phyloP scores from a whole-genome alignment of 2,329 filamentous ascomycete species.

The Knoxdaviesia proteae region DNA sequence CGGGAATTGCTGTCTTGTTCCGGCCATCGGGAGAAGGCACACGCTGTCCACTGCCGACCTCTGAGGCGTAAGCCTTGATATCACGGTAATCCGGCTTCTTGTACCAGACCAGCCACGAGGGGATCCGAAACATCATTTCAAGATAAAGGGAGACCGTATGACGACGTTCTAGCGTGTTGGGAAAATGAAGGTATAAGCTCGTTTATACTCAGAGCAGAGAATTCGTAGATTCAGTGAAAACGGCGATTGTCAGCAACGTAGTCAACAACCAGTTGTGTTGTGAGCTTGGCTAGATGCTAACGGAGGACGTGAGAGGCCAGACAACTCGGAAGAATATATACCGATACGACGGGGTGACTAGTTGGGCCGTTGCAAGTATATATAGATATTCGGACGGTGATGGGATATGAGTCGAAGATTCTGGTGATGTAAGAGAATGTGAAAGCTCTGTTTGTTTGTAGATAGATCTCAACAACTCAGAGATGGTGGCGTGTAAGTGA shows the following conservation, averaged over 20 bases:
- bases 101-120: conserved; percentile 22
- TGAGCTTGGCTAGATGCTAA: neutral
- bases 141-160: conserved; percentile 1
- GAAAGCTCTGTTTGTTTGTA: too few species aligned
- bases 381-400: too few species aligned
- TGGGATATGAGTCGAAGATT: too few species aligned
- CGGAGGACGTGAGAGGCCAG: neutral
- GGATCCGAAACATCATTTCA: conserved; percentile 6
- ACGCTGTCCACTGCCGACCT: conserved; percentile 14
- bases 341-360: too few species aligned
- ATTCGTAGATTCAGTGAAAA: neutral
- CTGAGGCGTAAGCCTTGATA: conserved; percentile 21
- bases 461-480: too few species aligned
- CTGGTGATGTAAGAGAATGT: too few species aligned
- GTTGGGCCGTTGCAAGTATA: neutral
- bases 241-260: too few species aligned
- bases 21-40: conserved; percentile 15
- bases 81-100: conserved; percentile 27
- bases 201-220: neutral
- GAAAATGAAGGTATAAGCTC: neutral
- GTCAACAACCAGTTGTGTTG: neutral
- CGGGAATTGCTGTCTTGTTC: conserved; percentile 16
- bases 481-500: neutral
- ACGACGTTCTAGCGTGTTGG: neutral
- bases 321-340: neutral